Evolutionary conservation across 108 stramenopile genomes (phyloP).

Genomic region (Nitzschia palea): DNA sequence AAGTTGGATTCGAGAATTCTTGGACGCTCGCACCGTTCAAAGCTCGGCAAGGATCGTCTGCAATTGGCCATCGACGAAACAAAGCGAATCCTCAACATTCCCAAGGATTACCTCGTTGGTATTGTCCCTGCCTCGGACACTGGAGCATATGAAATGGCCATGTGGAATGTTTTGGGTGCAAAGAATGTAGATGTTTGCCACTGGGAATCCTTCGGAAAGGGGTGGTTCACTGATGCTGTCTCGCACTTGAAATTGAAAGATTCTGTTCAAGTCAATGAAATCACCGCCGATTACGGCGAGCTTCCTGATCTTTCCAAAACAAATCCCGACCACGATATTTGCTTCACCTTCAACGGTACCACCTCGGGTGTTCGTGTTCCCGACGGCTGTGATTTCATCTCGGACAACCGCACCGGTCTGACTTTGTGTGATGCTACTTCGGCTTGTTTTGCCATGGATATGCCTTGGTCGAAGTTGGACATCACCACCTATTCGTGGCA

Average conservation of each 20-base stretch:
- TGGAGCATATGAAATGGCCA: conserved; percentile 99
- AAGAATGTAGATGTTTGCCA: conserved; percentile 95
- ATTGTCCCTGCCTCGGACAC: conserved; percentile 99
- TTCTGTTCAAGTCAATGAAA: conserved; percentile 80
- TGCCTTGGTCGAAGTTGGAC: conserved; percentile 98
- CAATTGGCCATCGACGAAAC: conserved; percentile 94
- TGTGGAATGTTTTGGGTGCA: conserved; percentile 98
- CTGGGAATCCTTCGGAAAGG: conserved; percentile 99
- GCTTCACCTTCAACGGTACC: conserved; percentile 99
- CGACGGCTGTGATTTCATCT: conserved; percentile 93
- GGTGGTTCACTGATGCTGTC: conserved; percentile 94
- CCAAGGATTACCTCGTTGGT: conserved; percentile 93
- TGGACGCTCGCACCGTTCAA: conserved; percentile 98
- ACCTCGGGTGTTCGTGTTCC: conserved; percentile 97
- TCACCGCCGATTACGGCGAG: conserved; percentile 93
- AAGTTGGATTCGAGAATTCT: conserved; percentile 73
- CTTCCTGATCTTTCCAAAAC: conserved; percentile 93
- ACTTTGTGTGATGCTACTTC: conserved; percentile 98
- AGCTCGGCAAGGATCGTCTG: conserved; percentile 95
- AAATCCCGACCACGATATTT: conserved; percentile 91
- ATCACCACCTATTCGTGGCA: conserved; percentile 99
- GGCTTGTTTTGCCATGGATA: conserved; percentile 99
- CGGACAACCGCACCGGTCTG: conserved; percentile 90
- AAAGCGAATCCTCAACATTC: conserved; percentile 90
- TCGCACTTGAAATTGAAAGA: conserved; percentile 91